These are phyloP conservation scores for Achaetomium macrosporum DNA, from an alignment of 2,329 filamentous ascomycete species.

Conservation along the genomic window DNA sequence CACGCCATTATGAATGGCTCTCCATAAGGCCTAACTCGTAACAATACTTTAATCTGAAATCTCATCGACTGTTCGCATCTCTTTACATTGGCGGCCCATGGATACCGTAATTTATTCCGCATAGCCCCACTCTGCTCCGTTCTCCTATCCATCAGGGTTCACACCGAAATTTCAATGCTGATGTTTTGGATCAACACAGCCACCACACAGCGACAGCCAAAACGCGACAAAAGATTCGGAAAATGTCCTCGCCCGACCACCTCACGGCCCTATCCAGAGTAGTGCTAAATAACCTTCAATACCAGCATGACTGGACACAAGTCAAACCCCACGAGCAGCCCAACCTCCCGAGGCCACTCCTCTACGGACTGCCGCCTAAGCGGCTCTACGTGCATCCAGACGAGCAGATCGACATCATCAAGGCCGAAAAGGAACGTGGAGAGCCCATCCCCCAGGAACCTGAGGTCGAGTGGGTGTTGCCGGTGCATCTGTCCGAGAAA, in stretches of 20 bases:
- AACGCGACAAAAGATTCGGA: not conserved
- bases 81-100: not conserved
- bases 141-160: not conserved
- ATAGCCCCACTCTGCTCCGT: too few relatives aligned
- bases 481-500: constrained; percentile 65
- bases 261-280: constrained; percentile 45
- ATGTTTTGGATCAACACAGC: not conserved
- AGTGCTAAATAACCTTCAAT: constrained; percentile 64
- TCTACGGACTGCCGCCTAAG: constrained; percentile 67
- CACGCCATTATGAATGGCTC: too few relatives aligned
- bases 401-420: constrained; percentile 69
- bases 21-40: too few relatives aligned
- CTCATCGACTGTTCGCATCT: too few relatives aligned
- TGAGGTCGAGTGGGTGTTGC: constrained; percentile 70
- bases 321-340: constrained; percentile 49
- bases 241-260: constrained; percentile 18
- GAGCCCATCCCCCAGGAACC: constrained; percentile 43
- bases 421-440: constrained; percentile 47
- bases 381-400: constrained; percentile 75
- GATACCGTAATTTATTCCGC: too few relatives aligned
- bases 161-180: not conserved
- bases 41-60: too few relatives aligned
- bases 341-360: constrained; percentile 53
- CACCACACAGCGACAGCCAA: not conserved
- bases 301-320: constrained; percentile 70